Percentiles rank a stretch among this genome's conserved stretches.
These are phyloP conservation scores for Aphanomyces stellatus DNA, from an alignment of 352 stramenopile species.

Conservation along the genomic window DNA sequence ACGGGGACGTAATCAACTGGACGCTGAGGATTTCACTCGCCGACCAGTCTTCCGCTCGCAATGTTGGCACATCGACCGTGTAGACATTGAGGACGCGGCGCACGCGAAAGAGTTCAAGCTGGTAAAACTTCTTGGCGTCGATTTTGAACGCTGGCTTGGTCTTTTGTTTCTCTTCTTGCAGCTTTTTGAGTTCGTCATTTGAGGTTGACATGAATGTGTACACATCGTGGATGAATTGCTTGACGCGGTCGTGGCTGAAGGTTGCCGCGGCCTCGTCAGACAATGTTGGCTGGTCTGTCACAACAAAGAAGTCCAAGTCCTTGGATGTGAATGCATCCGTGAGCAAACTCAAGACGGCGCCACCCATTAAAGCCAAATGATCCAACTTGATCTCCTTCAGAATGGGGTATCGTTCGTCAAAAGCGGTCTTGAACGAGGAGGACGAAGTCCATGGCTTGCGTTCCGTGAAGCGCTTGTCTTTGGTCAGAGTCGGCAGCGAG, in stretches of 20 bases:
- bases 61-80: neutral
- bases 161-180: neutral
- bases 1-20: neutral
- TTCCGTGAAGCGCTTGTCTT: neutral
- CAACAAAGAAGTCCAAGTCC: neutral
- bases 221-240: neutral
- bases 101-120: neutral
- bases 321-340: neutral
- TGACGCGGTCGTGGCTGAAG: neutral
- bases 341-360: neutral
- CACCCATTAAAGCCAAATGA: neutral
- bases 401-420: neutral
- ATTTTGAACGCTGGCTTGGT: neutral
- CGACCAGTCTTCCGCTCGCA: too few relatives aligned
- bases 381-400: neutral
- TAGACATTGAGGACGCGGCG: neutral
- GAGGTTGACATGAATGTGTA: neutral
- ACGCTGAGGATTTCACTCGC: neutral
- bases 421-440: neutral
- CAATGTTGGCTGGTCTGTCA: neutral
- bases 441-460: neutral
- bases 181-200: neutral
- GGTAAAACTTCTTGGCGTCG: neutral
- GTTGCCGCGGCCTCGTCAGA: neutral
- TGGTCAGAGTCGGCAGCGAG: neutral